A percentile compares a stretch with the other conserved stretches of the same genome.
Evolutionary conservation across 352 stramenopile species (phyloP).

Genomic region (Phytopythium helicoides): DNA sequence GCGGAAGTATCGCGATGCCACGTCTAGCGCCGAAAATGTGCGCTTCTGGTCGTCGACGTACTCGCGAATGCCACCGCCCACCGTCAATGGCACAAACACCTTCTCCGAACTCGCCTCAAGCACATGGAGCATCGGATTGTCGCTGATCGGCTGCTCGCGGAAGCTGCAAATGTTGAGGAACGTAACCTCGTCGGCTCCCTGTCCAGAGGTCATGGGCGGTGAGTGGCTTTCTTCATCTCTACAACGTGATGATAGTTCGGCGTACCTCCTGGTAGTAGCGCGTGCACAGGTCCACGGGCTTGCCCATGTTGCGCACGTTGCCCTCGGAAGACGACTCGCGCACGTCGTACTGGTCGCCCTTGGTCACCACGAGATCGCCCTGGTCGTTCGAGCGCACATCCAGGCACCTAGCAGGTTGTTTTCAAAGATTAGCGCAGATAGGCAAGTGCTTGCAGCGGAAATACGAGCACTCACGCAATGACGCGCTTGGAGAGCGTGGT

Average conservation of each 20-base stretch:
- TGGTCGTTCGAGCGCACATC: constrained; percentile 96
- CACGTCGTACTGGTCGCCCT: constrained; percentile 99
- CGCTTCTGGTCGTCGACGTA: constrained; percentile 91
- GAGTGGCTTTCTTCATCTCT: too few relatives aligned
- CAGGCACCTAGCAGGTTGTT: too few relatives aligned
- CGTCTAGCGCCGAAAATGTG: constrained; percentile 92
- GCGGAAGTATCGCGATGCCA: constrained; percentile 96
- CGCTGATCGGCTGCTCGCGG: constrained; percentile 94
- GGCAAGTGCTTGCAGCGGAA: not conserved
- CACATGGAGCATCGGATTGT: constrained; percentile 96
- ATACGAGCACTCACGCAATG: constrained; percentile 79
- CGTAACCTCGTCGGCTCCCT: constrained; percentile 94
- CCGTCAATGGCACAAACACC: constrained; percentile 98
- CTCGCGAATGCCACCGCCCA: constrained; percentile 96
- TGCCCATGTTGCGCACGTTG: constrained; percentile 97
- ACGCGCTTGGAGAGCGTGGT: constrained; percentile 94
- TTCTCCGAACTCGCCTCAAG: constrained; percentile 93
- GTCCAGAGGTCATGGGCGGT: not conserved
- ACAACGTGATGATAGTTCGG: not conserved
- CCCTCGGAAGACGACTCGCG: constrained; percentile 84
- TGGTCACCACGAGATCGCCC: constrained; percentile 98
- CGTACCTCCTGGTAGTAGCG: constrained; percentile 93
- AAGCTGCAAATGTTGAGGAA: constrained; percentile 99
- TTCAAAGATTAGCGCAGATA: too few relatives aligned
- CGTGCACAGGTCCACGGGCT: constrained; percentile 93